Conservation (phyloP, 176 grass and related monocot genomes). For the Cenchrus americanus region DNA sequence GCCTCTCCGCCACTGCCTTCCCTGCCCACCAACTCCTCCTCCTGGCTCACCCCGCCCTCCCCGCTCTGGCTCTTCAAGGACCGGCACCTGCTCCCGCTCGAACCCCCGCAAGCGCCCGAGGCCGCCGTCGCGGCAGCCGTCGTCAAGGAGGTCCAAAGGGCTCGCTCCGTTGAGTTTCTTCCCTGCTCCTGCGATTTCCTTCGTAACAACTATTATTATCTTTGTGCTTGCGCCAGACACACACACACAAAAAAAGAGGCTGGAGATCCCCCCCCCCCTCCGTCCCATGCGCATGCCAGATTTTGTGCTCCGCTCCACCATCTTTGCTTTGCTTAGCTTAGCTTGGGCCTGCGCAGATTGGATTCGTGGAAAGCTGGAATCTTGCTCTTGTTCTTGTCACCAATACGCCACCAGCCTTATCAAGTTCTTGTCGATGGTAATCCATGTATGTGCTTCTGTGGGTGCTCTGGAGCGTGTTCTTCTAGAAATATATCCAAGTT, state of each 20-base stretch:
- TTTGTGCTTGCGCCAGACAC: no score
- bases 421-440: no score
- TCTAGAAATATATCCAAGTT: no score
- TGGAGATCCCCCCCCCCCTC: neutral
- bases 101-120: constrained; percentile 30
- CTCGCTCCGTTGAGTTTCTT: constrained; percentile 50
- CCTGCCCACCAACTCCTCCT: constrained; percentile 38
- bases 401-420: constrained; percentile 14
- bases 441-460: no score
- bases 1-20: constrained; percentile 43
- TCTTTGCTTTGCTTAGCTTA: constrained; percentile 14
- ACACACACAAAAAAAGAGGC: no score
- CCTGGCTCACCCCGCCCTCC: constrained; percentile 55
- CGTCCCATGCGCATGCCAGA: neutral
- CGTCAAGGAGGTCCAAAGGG: constrained; percentile 46
- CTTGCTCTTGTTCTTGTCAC: constrained; percentile 31
- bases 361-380: constrained; percentile 39
- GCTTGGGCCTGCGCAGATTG: neutral
- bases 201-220: neutral
- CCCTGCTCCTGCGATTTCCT: neutral
- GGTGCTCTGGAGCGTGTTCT: no score
- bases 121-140: constrained; percentile 25
- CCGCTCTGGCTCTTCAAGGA: constrained; percentile 80
- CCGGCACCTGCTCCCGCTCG: constrained; percentile 44
- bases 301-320: constrained; percentile 29